Base-by-base conservation (phyloP, 2,329 filamentous ascomycete genomes). In the Lachnellula suecica region DNA sequence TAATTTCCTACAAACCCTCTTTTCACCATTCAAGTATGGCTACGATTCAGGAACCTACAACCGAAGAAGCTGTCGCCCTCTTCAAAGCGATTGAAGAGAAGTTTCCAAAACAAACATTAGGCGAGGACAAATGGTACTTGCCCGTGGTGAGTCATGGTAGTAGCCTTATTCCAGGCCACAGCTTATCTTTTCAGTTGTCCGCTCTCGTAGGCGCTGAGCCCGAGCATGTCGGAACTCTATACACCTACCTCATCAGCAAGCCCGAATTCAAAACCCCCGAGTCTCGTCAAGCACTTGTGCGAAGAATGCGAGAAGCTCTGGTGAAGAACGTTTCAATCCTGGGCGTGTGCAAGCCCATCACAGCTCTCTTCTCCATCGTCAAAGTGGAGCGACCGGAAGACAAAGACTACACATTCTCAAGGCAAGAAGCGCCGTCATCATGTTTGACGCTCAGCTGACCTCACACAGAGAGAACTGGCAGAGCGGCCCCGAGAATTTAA, bases 281-380 rank as follows among this genome's bases (percentile, higher is more conserved):
- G 1, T 65, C 74, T 13, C 73, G 80, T 10, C 68, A 81, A 59
- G 65, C 63, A 0, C 69, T 83, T 7, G 69, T 82, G 49, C 73
- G 75, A 2, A 69, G 79, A 2, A 60, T 83, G 2, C 75, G 83
- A 40, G 84, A 87, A 66, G 76, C 75, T 0, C 70, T 87, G 11
- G 66, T 87, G 52, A 85, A 87, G 66, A 68, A 74, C n/a, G 72
- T 82, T 10, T 71, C 72, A 11, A 70, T 86, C 2, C 74, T 84
- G 15, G 84, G 84, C 1, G 80, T 86, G 0, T 83, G 80, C 66
- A 85, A 84, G 61, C 81, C 82, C 7, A 66, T 87, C 4, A 82
- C 85, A 59, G 56, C 58, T 20, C 29, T 65, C 27, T 54, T 63
- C 40, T 55, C 53, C 13, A 59, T 65, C 20, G 35, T 51, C 22